phyloP scores from a whole-genome alignment of 495 filamentous ascomycete genomes.

The Jackrogersella minutella region DNA sequence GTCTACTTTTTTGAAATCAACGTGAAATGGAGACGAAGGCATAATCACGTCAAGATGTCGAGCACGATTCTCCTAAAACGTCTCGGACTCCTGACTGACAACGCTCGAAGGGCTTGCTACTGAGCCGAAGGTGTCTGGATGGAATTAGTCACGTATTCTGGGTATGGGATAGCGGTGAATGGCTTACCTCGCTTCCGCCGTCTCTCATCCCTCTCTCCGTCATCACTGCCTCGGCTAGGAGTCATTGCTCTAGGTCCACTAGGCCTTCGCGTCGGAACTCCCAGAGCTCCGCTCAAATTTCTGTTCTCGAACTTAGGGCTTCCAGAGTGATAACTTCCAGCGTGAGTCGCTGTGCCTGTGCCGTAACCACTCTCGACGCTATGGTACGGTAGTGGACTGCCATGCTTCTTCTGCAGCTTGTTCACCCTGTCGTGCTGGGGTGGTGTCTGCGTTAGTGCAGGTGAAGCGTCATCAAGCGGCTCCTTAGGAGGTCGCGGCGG shows the following conservation, averaged over 20 bases:
- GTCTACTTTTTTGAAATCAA: constrained; percentile 36
- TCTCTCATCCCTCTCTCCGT: constrained; percentile 51
- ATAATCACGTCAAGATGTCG: constrained; percentile 34
- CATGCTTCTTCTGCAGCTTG: constrained; percentile 52
- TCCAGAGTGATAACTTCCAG: constrained; percentile 50
- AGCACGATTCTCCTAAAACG: constrained; percentile 53
- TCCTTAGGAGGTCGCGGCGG: constrained; percentile 64
- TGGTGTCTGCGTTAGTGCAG: constrained; percentile 39
- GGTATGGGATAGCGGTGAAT: not conserved
- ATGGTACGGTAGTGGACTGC: constrained; percentile 54
- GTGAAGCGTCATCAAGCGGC: constrained; percentile 48
- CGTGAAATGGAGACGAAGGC: constrained; percentile 39
- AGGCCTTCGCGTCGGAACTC: constrained; percentile 53
- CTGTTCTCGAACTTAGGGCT: constrained; percentile 57
- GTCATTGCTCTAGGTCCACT: constrained; percentile 64
- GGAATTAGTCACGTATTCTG: constrained; percentile 8
- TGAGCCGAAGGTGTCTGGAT: constrained; percentile 62
- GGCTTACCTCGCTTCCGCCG: constrained; percentile 61
- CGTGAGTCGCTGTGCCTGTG: constrained; percentile 54
- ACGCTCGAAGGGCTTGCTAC: constrained; percentile 49
- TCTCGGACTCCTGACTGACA: constrained; percentile 59
- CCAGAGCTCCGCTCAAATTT: constrained; percentile 55
- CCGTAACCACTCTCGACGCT: constrained; percentile 60
- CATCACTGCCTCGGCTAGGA: constrained; percentile 49
- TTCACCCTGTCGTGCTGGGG: constrained; percentile 50